Conservation (phyloP, 2,329 filamentous ascomycete genomes). For the Cordyceps javanica region DNA sequence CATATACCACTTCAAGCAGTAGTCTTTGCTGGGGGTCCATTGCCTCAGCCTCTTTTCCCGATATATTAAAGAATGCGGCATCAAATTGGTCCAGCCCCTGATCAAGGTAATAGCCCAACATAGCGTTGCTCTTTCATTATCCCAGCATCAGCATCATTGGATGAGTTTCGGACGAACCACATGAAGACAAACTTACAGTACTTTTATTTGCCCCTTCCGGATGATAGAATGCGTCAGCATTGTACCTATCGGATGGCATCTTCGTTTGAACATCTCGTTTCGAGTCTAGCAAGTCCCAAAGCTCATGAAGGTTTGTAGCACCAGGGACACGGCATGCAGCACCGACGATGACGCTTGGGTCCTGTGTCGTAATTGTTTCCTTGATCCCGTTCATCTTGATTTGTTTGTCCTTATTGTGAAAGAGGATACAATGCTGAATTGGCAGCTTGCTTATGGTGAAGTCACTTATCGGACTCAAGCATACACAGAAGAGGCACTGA, state of each 20-base stretch:
- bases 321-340: slow-evolving; percentile 25
- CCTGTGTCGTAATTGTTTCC: slow-evolving; percentile 3
- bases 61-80: neutral
- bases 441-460: neutral
- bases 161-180: too few relatives aligned
- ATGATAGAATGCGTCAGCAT: slow-evolving; percentile 6
- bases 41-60: slow-evolving; percentile 6
- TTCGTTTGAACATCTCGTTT: slow-evolving; percentile 29
- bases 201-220: slow-evolving; percentile 18
- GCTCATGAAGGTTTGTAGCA: slow-evolving; percentile 20
- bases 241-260: slow-evolving; percentile 24
- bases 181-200: slow-evolving; percentile 11
- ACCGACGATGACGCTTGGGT: slow-evolving; percentile 28
- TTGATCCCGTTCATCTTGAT: neutral
- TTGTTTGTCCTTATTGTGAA: too few relatives aligned
- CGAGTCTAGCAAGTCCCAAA: slow-evolving; percentile 25
- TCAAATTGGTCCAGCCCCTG: neutral
- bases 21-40: slow-evolving; percentile 9
- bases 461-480: too few relatives aligned
- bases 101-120: neutral
- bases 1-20: slow-evolving; percentile 5
- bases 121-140: neutral
- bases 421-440: too few relatives aligned
- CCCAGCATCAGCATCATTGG: neutral
- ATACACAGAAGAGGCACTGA: neutral